Base-by-base conservation (phyloP, 2,329 filamentous ascomycete genomes). In the Clarireedia homoeocarpa region DNA sequence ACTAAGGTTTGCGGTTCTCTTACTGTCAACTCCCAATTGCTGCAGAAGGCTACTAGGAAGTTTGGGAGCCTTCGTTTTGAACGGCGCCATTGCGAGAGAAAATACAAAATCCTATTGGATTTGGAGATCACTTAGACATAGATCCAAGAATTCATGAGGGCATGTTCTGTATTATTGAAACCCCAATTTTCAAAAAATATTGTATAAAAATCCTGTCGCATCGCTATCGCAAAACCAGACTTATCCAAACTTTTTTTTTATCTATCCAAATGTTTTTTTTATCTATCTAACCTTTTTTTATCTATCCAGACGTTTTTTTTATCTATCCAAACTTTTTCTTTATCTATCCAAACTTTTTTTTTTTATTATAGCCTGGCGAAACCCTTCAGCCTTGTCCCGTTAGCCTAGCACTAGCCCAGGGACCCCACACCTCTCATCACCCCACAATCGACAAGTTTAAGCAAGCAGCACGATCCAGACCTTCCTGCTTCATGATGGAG, bases 1-100 rank as follows among this genome's bases (percentile, higher is more conserved):
- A 6, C 30, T 3, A 20, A 38, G 15, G 14, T 6, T 6, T 17
- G 2, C 9, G 5, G 10, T 47, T 12, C 40, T 48, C 26, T 57
- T 61, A 69, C 68, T 63, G 58, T 71, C 64, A 20, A 66, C 65
- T 17, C 71, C 74, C 17, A 80, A 65, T 62, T 78, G 71, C 52
- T 73, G 72, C 38, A 79, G 68, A 6, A 80, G 64, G 36, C 70
- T 65, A 26, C 69, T 69, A 2, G 77, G 76, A 5, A 79, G 66
- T 45, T 72, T 70, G 17, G 77, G 69, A 52, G 70, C 70, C 50
- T 70, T 73, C 34, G 68, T 68, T 39, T 59, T 61, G 50, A 59
- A 60, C 38, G 62, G 63, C n/a, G 63, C 56, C 64, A 67, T 67
- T 53, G 20, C 50, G 5, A 38, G 45, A 30, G 15, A 27, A 40